phyloP scores from a whole-genome alignment of 305 asterid genomes.

The Solanum aculeatissimum region DNA sequence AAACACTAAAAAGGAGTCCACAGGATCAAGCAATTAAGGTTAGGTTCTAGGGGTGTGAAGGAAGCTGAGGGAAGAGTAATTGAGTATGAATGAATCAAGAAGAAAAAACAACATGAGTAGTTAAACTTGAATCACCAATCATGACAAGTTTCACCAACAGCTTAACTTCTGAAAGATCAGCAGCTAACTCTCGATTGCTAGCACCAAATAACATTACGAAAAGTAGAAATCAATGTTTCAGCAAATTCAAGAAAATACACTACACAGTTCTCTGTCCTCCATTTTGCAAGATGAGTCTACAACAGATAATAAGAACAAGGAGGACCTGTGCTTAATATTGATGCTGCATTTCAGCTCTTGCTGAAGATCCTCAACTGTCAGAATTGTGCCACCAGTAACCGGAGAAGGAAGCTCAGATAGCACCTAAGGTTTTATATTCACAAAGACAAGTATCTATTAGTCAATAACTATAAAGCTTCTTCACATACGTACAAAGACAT shows the following conservation, averaged over 20 bases:
- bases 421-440: slow-evolving; percentile 39
- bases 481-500: not conserved
- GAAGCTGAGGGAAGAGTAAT: not conserved
- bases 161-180: not conserved
- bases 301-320: slow-evolving; percentile 4
- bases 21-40: not conserved
- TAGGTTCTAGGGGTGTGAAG: not conserved
- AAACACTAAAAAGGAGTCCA: not conserved
- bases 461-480: not conserved
- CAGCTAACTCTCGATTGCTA: not conserved
- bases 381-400: slow-evolving; percentile 66
- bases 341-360: slow-evolving; percentile 89
- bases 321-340: slow-evolving; percentile 76
- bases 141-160: not conserved
- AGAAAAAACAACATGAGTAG: not conserved
- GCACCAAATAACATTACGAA: not conserved
- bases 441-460: slow-evolving; percentile 7
- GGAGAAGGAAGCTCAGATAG: slow-evolving; percentile 82
- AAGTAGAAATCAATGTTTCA: not conserved
- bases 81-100: not conserved
- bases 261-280: not conserved
- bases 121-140: not conserved
- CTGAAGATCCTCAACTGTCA: slow-evolving; percentile 92
- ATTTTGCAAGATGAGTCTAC: not conserved
- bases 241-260: not conserved